Conservation (phyloP, 2,329 filamentous ascomycete species). For the Colletotrichum phormii region DNA sequence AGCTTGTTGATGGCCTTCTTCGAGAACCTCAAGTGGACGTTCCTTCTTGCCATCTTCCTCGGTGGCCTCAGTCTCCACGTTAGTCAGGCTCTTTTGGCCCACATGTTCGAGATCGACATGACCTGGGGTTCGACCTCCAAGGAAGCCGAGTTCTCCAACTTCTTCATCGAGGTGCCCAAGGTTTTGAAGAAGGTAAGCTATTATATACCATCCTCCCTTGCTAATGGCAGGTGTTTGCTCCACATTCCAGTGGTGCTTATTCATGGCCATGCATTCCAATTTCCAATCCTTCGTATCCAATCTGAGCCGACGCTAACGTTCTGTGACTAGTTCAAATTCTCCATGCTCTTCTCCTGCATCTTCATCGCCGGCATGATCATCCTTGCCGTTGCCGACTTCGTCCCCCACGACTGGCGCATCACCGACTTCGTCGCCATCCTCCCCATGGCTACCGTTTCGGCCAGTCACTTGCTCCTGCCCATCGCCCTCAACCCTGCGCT, state of each 20-base stretch:
- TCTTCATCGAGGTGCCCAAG: slow-evolving; percentile 86
- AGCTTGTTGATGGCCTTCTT: slow-evolving; percentile 66
- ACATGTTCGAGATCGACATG: slow-evolving; percentile 90
- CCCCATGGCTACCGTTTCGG: slow-evolving; percentile 78
- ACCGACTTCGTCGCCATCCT: slow-evolving; percentile 80
- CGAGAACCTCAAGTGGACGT: slow-evolving; percentile 80
- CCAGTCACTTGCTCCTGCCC: slow-evolving; percentile 77
- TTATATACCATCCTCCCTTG: slow-evolving; percentile 45
- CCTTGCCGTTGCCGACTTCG: slow-evolving; percentile 71
- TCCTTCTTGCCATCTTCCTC: slow-evolving; percentile 82
- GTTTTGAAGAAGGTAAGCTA: slow-evolving; percentile 80
- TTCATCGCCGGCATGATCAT: slow-evolving; percentile 73
- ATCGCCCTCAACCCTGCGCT: slow-evolving; percentile 82
- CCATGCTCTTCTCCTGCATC: slow-evolving; percentile 70
- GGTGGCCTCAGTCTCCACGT: slow-evolving; percentile 86
- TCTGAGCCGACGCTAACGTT: slow-evolving; percentile 25
- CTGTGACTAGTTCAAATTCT: slow-evolving; percentile 73
- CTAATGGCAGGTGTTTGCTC: slow-evolving; percentile 40
- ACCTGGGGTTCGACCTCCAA: slow-evolving; percentile 87
- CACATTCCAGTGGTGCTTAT: slow-evolving; percentile 35
- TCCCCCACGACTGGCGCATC: slow-evolving; percentile 75
- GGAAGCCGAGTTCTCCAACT: slow-evolving; percentile 83
- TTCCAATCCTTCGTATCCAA: background rate
- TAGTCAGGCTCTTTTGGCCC: slow-evolving; percentile 80
- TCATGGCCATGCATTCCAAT: slow-evolving; percentile 39